Evolutionary conservation across 73 alveolate genomes (phyloP), one percentile per base, ranked within the genome.

Genomic region (Paramecium bursaria): DNA sequence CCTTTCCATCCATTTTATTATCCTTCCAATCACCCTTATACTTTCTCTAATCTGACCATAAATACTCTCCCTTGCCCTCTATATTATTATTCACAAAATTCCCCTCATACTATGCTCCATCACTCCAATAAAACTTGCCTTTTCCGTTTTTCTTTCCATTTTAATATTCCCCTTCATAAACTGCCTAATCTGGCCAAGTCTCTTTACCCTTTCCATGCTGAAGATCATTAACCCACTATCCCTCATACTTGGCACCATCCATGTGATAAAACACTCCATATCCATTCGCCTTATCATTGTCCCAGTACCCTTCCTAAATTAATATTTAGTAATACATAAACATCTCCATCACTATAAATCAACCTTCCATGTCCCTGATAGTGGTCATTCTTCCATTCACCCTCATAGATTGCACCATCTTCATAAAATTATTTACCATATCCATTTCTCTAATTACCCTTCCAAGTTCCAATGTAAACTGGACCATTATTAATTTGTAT

Each of bases 401-500:
- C 82, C 44, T 67, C 94, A 75, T 91, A 91, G 14, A 93, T n/a
- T n/a, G 92, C 87, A 11, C 96, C 96, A 75, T 91, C 96, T 11
- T 88, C 86, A 91, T 92, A 90, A 53, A 48, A 74, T 30, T 90
- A 52, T 26, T 46, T 76, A 0, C 97, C 97, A 25, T 48, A 35
- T 17, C 94, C 93, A 47, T 90, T 86, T 19, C 94, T 29, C 67
- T 35, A 44, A 3, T 75, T 86, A 9, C 48, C 85, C 22, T 82
- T 29, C 91, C 93, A 86, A 51, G 75, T 91, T 0, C 96, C 96
- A 23, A 61, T 30, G 60, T 91, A 91, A 19, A 85, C 86, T 1
- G 94, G 94, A 13, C 92, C 95, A 21, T 75, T 85, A 21, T 79
- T 79, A 46, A 79, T 79, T 60, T 60, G 35, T 46, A 46, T 27